Percentiles rank a stretch among this genome's conserved stretches.
Evolutionary conservation across 805 yeast species (phyloP).

Genomic region (Yarrowia sp.): DNA sequence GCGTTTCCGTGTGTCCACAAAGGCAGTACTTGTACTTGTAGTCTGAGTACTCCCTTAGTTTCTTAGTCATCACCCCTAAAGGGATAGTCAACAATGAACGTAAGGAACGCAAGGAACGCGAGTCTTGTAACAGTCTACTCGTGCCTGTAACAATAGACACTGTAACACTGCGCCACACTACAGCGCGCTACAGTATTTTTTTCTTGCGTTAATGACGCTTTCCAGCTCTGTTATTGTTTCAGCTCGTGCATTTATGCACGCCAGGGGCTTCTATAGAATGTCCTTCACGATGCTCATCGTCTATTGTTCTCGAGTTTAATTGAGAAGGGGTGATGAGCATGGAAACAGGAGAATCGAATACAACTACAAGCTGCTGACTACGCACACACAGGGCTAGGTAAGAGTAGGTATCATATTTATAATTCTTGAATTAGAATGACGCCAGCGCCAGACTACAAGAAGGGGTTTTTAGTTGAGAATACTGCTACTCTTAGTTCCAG

Average conservation of each 20-base stretch:
- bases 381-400: not conserved
- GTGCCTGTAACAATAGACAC: too few relatives aligned
- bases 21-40: too few relatives aligned
- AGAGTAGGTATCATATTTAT: constrained; percentile 19
- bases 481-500: constrained; percentile 40
- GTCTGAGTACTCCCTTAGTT: too few relatives aligned
- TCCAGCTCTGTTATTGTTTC: constrained; percentile 9
- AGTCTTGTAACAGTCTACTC: too few relatives aligned
- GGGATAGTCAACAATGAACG: not conserved
- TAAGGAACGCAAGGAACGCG: too few relatives aligned
- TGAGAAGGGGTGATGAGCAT: too few relatives aligned
- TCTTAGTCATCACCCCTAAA: not conserved
- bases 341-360: too few relatives aligned
- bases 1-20: too few relatives aligned
- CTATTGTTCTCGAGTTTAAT: not conserved
- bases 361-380: too few relatives aligned
- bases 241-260: constrained; percentile 16
- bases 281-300: constrained; percentile 13
- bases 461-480: constrained; percentile 1
- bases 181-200: too few relatives aligned
- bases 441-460: constrained; percentile 36
- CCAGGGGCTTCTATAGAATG: constrained; percentile 24
- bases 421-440: constrained; percentile 13
- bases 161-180: too few relatives aligned
- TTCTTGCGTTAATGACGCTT: not conserved